phyloP scores from a whole-genome alignment of 257 asterid genomes.

The Phtheirospermum japonicum region DNA sequence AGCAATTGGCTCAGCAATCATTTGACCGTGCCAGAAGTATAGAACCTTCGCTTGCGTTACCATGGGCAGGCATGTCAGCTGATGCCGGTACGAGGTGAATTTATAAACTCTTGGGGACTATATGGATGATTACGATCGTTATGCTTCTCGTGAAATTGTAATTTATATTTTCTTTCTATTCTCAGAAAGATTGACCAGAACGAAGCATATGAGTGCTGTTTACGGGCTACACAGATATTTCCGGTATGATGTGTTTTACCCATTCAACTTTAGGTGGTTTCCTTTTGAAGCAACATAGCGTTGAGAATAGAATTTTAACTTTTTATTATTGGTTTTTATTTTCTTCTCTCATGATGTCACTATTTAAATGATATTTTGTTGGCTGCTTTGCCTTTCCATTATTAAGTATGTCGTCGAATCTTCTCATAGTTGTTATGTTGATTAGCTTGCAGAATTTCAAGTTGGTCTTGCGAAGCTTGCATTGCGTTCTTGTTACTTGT shows the following conservation, averaged over 20 bases:
- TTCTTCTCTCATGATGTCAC: slow-evolving; percentile 9
- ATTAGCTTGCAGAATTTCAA: slow-evolving; percentile 91
- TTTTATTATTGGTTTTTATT: not conserved
- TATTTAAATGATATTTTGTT: slow-evolving; percentile 16
- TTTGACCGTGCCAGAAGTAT: slow-evolving; percentile 98
- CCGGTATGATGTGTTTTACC: slow-evolving; percentile 55
- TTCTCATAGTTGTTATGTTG: slow-evolving; percentile 32
- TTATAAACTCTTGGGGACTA: slow-evolving; percentile 21
- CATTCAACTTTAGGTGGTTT: slow-evolving; percentile 26
- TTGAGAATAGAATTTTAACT: slow-evolving; percentile 3
- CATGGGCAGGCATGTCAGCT: slow-evolving; percentile 99
- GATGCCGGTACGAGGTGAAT: slow-evolving; percentile 78
- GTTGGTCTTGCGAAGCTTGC: slow-evolving; percentile 93
- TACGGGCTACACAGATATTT: slow-evolving; percentile 70
- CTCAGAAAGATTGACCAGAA: slow-evolving; percentile 67
- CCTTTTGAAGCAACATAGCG: slow-evolving; percentile 4
- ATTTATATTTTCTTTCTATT: slow-evolving; percentile 29
- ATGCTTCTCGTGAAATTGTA: slow-evolving; percentile 17
- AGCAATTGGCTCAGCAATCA: slow-evolving; percentile 82
- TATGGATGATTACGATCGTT: slow-evolving; percentile 9
- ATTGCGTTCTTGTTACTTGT: slow-evolving; percentile 51
- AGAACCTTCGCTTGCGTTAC: slow-evolving; percentile 93
- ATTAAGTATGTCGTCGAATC: slow-evolving; percentile 19
- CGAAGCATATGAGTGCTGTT: slow-evolving; percentile 96
- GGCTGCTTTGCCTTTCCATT: slow-evolving; percentile 13